Conservation (phyloP, 164 flowering plant species). For the Platanus orientalis region DNA sequence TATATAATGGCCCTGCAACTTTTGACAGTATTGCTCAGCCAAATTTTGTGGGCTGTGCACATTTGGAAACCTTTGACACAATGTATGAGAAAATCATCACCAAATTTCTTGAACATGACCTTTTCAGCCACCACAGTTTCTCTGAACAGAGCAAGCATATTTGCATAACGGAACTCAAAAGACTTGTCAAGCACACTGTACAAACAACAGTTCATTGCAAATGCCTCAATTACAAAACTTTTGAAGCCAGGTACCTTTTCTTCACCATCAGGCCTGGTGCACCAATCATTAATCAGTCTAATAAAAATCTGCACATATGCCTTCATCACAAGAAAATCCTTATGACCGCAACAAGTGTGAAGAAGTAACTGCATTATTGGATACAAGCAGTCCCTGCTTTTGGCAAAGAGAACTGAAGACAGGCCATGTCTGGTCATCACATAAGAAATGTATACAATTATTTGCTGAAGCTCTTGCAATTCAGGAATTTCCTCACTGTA, state of each 20-base stretch:
- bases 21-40: slow-evolving; percentile 78
- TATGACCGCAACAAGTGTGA: slow-evolving; percentile 66
- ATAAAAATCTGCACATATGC: slow-evolving; percentile 89
- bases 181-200: slow-evolving; percentile 96
- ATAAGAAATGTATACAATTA: slow-evolving; percentile 78
- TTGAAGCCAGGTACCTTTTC: slow-evolving; percentile 98
- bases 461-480: slow-evolving; percentile 80
- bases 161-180: slow-evolving; percentile 87
- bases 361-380: slow-evolving; percentile 74
- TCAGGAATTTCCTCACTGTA: slow-evolving; percentile 97
- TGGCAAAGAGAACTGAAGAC: slow-evolving; percentile 72
- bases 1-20: slow-evolving; percentile 87
- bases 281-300: slow-evolving; percentile 92
- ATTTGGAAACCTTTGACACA: slow-evolving; percentile 58
- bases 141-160: slow-evolving; percentile 83
- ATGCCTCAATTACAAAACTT: slow-evolving; percentile 62
- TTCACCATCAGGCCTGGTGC: slow-evolving; percentile 50
- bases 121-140: slow-evolving; percentile 89
- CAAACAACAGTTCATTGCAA: slow-evolving; percentile 84
- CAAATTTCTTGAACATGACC: slow-evolving; percentile 95
- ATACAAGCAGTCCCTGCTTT: slow-evolving; percentile 62
- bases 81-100: slow-evolving; percentile 66
- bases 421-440: slow-evolving; percentile 78
- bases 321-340: slow-evolving; percentile 80
- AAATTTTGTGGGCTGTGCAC: slow-evolving; percentile 76